Percentiles rank a stretch among this genome's conserved stretches.
phyloP scores from a whole-genome alignment of 164 flowering plant species.

The Tetracentron sinense region DNA sequence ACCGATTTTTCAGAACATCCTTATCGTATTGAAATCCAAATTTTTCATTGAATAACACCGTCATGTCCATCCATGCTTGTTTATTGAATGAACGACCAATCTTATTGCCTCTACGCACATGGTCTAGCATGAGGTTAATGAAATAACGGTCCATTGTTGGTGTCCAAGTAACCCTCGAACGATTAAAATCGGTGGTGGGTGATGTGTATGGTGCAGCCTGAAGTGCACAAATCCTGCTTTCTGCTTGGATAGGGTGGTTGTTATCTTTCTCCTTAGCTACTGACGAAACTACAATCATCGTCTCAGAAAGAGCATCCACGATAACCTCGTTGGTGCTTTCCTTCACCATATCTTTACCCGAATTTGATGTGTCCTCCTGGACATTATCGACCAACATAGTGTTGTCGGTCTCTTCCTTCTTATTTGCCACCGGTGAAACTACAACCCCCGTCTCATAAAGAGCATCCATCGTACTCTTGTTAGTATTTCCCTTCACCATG shows the following conservation, averaged over 20 bases:
- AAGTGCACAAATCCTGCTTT: slow-evolving; percentile 4
- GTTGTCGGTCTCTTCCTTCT: background rate
- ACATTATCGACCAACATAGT: slow-evolving; percentile 7
- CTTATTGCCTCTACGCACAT: slow-evolving; percentile 49
- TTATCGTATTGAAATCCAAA: slow-evolving; percentile 42
- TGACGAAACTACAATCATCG: slow-evolving; percentile 10
- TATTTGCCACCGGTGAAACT: background rate
- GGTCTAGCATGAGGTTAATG: slow-evolving; percentile 60
- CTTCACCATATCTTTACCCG: background rate
- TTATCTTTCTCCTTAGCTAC: slow-evolving; percentile 22
- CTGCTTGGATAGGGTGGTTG: background rate
- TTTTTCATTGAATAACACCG: slow-evolving; percentile 41
- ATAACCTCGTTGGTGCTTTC: slow-evolving; percentile 1
- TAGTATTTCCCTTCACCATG: background rate
- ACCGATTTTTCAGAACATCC: slow-evolving; percentile 50
- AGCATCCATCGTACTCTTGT: background rate
- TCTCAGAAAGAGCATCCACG: slow-evolving; percentile 26
- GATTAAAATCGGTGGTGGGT: slow-evolving; percentile 11
- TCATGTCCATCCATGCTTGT: slow-evolving; percentile 56
- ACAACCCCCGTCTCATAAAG: background rate
- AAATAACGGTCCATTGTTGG: slow-evolving; percentile 62
- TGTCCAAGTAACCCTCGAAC: slow-evolving; percentile 58
- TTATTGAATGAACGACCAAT: slow-evolving; percentile 47
- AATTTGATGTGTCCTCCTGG: background rate
- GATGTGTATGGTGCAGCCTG: slow-evolving; percentile 8